phyloP scores from a whole-genome alignment of 306 rosid species.

The Cicer pinnatifidum region DNA sequence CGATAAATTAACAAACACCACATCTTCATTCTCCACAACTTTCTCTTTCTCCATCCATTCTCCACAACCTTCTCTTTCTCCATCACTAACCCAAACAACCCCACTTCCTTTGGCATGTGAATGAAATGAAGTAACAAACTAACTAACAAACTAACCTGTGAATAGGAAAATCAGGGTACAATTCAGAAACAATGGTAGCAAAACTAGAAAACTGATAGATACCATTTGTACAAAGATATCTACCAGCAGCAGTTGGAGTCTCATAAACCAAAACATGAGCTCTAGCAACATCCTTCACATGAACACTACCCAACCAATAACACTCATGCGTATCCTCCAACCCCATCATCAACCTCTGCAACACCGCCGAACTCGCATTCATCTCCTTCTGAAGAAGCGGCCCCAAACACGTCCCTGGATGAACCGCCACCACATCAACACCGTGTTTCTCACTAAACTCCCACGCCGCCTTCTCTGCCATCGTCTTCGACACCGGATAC shows the following conservation, averaged over 20 bases:
- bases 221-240: conserved; percentile 86
- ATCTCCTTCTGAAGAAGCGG: conserved; percentile 62
- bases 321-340: conserved; percentile 73
- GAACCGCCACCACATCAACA: conserved; percentile 67
- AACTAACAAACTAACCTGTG: conserved; percentile 75
- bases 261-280: conserved; percentile 62
- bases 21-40: no score
- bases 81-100: no score
- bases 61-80: no score
- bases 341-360: conserved; percentile 69
- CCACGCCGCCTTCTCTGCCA: conserved; percentile 89
- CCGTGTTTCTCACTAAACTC: conserved; percentile 54
- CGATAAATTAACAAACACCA: no score
- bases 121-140: neutral
- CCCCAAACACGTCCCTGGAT: conserved; percentile 76
- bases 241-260: conserved; percentile 69
- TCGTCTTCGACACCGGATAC: conserved; percentile 89
- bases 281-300: conserved; percentile 71
- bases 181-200: conserved; percentile 58
- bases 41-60: no score
- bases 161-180: conserved; percentile 70
- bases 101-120: conserved; percentile 1
- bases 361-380: conserved; percentile 82
- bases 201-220: conserved; percentile 73
- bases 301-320: conserved; percentile 90